Evolutionary conservation across 257 asterid genomes (phyloP), one percentile per base, ranked within the genome.

Genomic region (Coffea eugenioides): DNA sequence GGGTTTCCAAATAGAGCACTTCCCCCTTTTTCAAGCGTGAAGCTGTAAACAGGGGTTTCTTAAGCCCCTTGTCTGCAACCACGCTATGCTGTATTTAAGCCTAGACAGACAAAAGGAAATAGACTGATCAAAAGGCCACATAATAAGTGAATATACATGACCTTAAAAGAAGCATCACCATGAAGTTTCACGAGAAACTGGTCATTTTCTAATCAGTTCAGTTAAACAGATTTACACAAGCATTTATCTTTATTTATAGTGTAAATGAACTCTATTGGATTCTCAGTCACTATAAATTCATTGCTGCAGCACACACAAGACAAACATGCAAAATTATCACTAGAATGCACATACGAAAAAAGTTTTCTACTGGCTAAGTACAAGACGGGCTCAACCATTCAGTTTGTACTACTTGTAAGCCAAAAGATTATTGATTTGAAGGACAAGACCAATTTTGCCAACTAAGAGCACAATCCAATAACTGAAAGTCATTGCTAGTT

Each of bases 21-120:
- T 96, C 98, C 31, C 99, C 99, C 88, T 88, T 90, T 89, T 94
- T 94, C 87, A 96, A 82, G 85, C 99, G 99, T 54, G 99, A 92
- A 43, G 97, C 92, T 71, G 99, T 94, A 75, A 91, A 96, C 68
- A 87, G 90, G 25, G 96, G 86, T 85, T 83, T 92, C 84, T 91
- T 91, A 25, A 91, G 86, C 74, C 99, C 99, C 82, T 92, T 96
- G 89, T 96, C 99, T 49, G 99, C 98, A 85, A 96, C 97, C 76
- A 91, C 97, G 83, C 95, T 94, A 94, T 89, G 84, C 97, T 90
- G 89, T 96, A 96, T 83, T 96, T 96, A 79, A 92, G 95, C 99
- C 98, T 96, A 78, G 81, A 78, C 80, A 76, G 73, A 76, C 77
- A 85, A 79, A 80, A 73, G 71, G 34, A 69, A 77, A 78, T 76